Evolutionary conservation across 2,329 filamentous ascomycete genomes (phyloP).

Genomic region (Zasmidium angulare): DNA sequence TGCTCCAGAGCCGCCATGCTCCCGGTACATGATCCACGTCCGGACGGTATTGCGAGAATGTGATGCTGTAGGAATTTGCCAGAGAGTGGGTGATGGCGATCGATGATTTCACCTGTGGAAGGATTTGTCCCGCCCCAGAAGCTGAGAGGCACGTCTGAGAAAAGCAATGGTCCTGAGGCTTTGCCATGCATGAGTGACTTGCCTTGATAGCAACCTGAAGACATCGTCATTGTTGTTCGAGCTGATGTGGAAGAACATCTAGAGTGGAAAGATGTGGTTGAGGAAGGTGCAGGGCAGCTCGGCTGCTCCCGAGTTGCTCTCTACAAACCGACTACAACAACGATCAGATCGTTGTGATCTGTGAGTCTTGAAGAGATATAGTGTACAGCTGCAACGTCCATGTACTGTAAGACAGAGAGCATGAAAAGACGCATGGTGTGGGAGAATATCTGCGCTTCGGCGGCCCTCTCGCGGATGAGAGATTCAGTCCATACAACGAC

Average conservation of each 20-base stretch:
- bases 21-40: constrained; percentile 50
- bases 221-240: background rate
- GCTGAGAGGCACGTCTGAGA: constrained; percentile 35
- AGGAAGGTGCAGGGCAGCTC: no score
- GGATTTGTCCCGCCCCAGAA: constrained; percentile 50
- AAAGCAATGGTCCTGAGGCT: constrained; percentile 5
- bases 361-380: no score
- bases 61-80: constrained; percentile 35
- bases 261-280: background rate
- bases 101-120: constrained; percentile 44
- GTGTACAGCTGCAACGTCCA: no score
- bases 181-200: background rate
- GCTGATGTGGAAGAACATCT: background rate
- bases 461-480: no score
- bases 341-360: no score
- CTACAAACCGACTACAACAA: no score
- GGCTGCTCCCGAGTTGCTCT: no score
- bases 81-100: constrained; percentile 44
- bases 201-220: background rate
- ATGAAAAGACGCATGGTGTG: no score
- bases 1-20: constrained; percentile 49
- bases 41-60: constrained; percentile 46
- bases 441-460: no score
- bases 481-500: no score
- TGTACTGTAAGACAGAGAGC: no score